Base-by-base conservation (phyloP, 345 rosid genomes). In the Ailanthus altissimus region DNA sequence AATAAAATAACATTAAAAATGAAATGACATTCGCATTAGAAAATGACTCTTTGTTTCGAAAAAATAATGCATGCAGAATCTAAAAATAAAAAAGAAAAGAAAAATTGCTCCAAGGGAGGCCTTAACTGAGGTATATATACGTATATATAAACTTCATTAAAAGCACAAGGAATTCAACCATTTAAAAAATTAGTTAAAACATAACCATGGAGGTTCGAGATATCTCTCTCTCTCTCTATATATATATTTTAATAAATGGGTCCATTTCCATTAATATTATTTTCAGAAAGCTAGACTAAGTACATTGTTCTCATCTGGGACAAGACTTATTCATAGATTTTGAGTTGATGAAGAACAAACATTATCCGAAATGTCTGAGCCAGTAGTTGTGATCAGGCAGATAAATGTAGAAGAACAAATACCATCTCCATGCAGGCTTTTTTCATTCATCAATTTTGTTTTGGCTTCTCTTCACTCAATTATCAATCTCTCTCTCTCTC, bases 311-410 rank as follows among this genome's bases (percentile, higher is more conserved):
- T 23, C 59, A n/a, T 60, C 43, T 6, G 40, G 28, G 77, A 57
- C 70, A 72, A 32, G 50, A 73, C 67, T 53, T 70, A n/a, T 43
- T 20, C 53, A 6, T 54, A 26, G 70, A 67, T 56, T 32, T 75
- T 43, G 54, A 62, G 61, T 60, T 20, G 45, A 78, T 49, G 13
- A 46, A 45, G 2, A 32, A n/a, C n/a, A 23, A 21, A 45, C 75
- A 54, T 60, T 74, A 67, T 83, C 84, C 80, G 0, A 14, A 76
- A 62, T 56, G 78, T 68, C 32, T 11, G 65, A 16, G 32, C 42
- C 49, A 4, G 83, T 81, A 57, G 86, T 75, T 65, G 40, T 59
- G 86, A 83, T 75, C 51, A 53, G 75, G 77, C 38, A 10, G n/a
- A 5, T 0, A 7, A 32, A 16, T 15, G 16, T 11, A 11, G 1